These are phyloP conservation scores for Claviceps sp. DNA, from an alignment of 2,329 filamentous ascomycete species.

Conservation along the genomic window DNA sequence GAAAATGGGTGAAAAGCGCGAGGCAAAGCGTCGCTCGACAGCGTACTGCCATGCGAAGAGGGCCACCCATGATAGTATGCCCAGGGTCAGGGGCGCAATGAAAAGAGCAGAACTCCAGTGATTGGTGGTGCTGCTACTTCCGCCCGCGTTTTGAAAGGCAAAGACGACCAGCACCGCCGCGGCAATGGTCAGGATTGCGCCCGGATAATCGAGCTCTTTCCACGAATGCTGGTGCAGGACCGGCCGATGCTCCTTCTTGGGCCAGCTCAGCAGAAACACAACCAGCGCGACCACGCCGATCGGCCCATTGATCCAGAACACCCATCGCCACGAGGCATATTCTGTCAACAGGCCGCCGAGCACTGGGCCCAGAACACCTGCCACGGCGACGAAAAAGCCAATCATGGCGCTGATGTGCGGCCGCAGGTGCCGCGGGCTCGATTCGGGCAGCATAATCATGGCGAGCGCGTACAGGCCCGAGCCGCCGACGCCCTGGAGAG, in stretches of 20 bases:
- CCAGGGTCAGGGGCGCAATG: slow-evolving; percentile 17
- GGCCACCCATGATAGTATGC: slow-evolving; percentile 15
- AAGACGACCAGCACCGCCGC: slow-evolving; percentile 43
- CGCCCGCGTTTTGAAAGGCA: slow-evolving; percentile 38
- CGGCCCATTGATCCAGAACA: slow-evolving; percentile 48
- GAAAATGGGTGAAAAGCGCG: slow-evolving; percentile 26
- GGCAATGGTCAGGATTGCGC: slow-evolving; percentile 38
- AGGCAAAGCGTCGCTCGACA: slow-evolving; percentile 13
- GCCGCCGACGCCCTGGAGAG: slow-evolving; percentile 38
- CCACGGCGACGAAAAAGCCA: slow-evolving; percentile 33
- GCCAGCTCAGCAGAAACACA: slow-evolving; percentile 38
- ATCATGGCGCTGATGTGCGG: slow-evolving; percentile 33
- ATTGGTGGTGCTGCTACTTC: slow-evolving; percentile 7
- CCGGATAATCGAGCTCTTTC: slow-evolving; percentile 39
- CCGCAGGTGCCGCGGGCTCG: slow-evolving; percentile 27
- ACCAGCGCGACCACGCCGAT: slow-evolving; percentile 32
- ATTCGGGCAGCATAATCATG: slow-evolving; percentile 41
- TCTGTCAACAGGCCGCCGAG: slow-evolving; percentile 37
- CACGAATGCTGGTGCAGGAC: slow-evolving; percentile 26
- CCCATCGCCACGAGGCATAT: slow-evolving; percentile 37
- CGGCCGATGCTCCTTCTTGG: slow-evolving; percentile 26
- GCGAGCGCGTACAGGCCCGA: slow-evolving; percentile 40
- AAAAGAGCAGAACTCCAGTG: slow-evolving; percentile 29
- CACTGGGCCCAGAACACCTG: slow-evolving; percentile 38
- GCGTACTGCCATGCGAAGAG: slow-evolving; percentile 18